phyloP scores from a whole-genome alignment of 768 basidiomycete species.

The Asterophora lycoperdoides region DNA sequence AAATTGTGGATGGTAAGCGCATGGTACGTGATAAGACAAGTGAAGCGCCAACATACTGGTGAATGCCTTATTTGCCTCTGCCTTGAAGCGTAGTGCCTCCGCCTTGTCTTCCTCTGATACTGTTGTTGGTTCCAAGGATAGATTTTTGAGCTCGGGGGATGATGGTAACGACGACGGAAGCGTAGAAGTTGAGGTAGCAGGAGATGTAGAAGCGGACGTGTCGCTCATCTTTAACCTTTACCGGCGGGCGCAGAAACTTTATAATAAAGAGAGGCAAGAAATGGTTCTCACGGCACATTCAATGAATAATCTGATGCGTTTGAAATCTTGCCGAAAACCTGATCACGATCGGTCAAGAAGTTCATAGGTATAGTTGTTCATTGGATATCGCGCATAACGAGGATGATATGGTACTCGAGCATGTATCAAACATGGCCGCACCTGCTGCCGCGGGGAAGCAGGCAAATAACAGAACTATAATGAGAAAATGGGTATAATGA shows the following conservation, averaged over 20 bases:
- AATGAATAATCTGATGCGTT: too few relatives aligned
- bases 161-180: conserved; percentile 56
- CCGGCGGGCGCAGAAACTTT: too few relatives aligned
- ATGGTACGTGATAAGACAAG: not conserved
- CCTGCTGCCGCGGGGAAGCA: not conserved
- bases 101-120: conserved; percentile 70
- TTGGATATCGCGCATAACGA: conserved; percentile 1
- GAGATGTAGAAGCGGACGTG: conserved; percentile 34
- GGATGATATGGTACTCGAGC: not conserved
- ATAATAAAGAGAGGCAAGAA: not conserved
- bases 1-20: conserved; percentile 1
- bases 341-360: conserved; percentile 6
- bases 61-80: conserved; percentile 87
- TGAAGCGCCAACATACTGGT: conserved; percentile 39
- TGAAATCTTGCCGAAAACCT: conserved; percentile 1
- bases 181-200: conserved; percentile 40
- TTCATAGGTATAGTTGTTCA: not conserved
- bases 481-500: conserved; percentile 7
- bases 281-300: conserved; percentile 1
- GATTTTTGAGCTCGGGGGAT: conserved; percentile 53
- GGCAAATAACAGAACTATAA: not conserved
- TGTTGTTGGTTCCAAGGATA: conserved; percentile 39
- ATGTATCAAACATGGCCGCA: conserved; percentile 7
- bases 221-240: conserved; percentile 26
- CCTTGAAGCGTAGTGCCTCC: conserved; percentile 71